Evolutionary conservation across 805 yeast species (phyloP).

Genomic region (Candida coleopterorum): DNA sequence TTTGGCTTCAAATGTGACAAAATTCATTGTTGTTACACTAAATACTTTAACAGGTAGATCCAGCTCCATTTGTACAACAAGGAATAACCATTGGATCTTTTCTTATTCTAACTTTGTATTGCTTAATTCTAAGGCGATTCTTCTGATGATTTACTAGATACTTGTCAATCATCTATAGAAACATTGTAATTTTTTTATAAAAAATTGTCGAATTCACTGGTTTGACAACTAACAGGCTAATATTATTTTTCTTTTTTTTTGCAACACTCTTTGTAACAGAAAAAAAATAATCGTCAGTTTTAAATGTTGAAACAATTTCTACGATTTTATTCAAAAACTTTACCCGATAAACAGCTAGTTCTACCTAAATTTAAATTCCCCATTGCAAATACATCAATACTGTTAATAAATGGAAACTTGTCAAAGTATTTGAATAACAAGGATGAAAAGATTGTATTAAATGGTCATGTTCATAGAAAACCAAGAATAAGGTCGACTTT

Average conservation of each 20-base stretch:
- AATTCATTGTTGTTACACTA: conserved; percentile 35
- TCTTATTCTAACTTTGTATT: too few relatives aligned
- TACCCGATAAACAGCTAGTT: conserved; percentile 20
- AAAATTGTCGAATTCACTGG: too few relatives aligned
- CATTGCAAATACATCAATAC: conserved; percentile 26
- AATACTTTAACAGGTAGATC: too few relatives aligned
- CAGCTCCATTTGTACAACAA: too few relatives aligned
- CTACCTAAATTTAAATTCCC: conserved; percentile 33
- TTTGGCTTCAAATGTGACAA: conserved; percentile 34
- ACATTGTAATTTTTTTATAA: too few relatives aligned
- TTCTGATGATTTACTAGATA: too few relatives aligned
- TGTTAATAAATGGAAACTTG: conserved; percentile 10
- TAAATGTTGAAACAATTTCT: conserved; percentile 1
- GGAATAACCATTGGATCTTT: too few relatives aligned
- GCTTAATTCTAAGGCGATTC: too few relatives aligned
- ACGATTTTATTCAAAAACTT: conserved; percentile 4
- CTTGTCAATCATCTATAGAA: too few relatives aligned
- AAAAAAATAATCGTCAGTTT: background rate
- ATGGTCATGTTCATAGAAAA: conserved; percentile 82
- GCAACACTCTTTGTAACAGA: too few relatives aligned
- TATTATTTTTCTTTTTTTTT: too few relatives aligned
- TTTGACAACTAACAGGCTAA: too few relatives aligned
- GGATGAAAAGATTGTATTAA: conserved; percentile 39
- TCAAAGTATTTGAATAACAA: conserved; percentile 9
- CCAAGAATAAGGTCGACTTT: conserved; percentile 69